phyloP scores from a whole-genome alignment of 768 basidiomycete genomes.

The Trichaptum fuscoviolaceum region DNA sequence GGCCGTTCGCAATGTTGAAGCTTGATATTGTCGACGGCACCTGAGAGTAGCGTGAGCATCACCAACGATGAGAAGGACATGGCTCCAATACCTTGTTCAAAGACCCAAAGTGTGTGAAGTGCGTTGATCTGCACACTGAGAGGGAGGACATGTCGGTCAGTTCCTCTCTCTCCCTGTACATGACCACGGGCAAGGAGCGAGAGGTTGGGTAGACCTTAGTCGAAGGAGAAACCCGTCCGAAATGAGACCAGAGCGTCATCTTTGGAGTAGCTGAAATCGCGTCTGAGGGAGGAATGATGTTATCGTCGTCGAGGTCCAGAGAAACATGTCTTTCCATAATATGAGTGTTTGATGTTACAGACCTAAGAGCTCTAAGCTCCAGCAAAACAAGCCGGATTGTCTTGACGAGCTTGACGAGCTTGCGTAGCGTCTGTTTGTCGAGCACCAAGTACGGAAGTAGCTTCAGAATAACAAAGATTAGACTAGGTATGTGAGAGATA shows the following conservation, averaged over 20 bases:
- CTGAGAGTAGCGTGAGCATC: no score
- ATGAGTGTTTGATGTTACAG: not conserved
- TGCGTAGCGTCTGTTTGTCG: not conserved
- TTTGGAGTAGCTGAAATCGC: not conserved
- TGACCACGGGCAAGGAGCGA: not conserved
- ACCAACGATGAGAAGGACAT: no score
- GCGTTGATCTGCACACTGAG: no score
- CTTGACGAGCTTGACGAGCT: not conserved
- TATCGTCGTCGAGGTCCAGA: not conserved
- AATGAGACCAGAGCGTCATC: not conserved
- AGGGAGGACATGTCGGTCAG: no score
- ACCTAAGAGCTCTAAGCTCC: not conserved
- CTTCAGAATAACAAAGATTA: not conserved
- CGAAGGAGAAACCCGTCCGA: not conserved
- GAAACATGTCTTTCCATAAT: not conserved
- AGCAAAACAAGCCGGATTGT: not conserved
- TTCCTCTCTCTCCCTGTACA: not conserved
- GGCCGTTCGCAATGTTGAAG: no score
- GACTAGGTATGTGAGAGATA: not conserved
- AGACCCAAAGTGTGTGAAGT: no score
- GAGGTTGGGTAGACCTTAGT: not conserved
- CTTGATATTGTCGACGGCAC: no score
- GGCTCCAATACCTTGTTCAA: no score
- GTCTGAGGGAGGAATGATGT: not conserved
- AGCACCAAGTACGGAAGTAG: not conserved